A percentile compares a stretch with the other conserved stretches of the same genome.
Conservation (phyloP, 805 yeast species). For the Pichia gijzeniarum region DNA sequence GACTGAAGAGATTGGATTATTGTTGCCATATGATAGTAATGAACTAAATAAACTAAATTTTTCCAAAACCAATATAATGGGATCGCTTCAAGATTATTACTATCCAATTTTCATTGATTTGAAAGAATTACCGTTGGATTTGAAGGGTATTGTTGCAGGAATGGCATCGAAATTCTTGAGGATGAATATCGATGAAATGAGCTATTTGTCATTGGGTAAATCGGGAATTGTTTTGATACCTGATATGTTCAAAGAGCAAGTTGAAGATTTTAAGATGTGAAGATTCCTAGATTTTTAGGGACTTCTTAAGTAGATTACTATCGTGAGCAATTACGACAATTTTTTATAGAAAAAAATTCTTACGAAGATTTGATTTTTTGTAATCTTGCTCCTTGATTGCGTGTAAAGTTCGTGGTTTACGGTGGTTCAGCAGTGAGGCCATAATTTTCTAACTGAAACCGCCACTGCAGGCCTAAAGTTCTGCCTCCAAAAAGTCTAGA, state of each 20-base stretch:
- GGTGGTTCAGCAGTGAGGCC: too few relatives aligned
- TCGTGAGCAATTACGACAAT: too few relatives aligned
- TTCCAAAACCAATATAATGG: conserved; percentile 38
- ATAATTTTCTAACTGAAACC: too few relatives aligned
- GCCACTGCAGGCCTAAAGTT: too few relatives aligned
- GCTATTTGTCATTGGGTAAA: conserved; percentile 53
- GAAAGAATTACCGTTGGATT: conserved; percentile 46
- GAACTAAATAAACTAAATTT: conserved; percentile 35
- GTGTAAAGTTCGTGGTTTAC: too few relatives aligned
- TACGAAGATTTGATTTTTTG: too few relatives aligned
- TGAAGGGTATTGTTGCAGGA: conserved; percentile 63
- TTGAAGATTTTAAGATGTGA: conserved; percentile 6
- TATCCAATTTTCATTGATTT: conserved; percentile 54
- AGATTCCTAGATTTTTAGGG: too few relatives aligned
- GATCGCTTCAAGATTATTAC: conserved; percentile 50
- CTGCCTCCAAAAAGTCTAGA: too few relatives aligned
- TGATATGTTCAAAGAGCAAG: conserved; percentile 30
- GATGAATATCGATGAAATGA: conserved; percentile 39
- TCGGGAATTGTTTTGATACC: conserved; percentile 57
- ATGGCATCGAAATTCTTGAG: conserved; percentile 44
- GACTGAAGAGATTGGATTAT: conserved; percentile 41
- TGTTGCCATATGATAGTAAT: conserved; percentile 38
- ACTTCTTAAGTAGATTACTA: too few relatives aligned
- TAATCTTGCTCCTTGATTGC: too few relatives aligned
- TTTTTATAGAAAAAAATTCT: too few relatives aligned